A percentile compares a stretch with the other conserved stretches of the same genome.
phyloP scores from a whole-genome alignment of 1,139 yeast genomes.

The Hansenula lynferdii region DNA sequence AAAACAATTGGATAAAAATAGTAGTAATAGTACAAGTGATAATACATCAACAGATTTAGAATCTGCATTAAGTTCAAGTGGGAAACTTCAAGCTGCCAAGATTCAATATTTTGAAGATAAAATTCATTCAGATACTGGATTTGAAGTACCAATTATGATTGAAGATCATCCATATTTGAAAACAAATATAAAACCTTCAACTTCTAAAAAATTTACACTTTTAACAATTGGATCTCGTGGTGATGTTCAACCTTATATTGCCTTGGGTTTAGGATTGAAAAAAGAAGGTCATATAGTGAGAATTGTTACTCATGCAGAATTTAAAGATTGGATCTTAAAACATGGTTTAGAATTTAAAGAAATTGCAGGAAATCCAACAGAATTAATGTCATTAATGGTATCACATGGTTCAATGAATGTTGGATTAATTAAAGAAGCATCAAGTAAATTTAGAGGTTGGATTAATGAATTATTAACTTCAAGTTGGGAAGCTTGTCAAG shows the following conservation, averaged over 20 bases:
- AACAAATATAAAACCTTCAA: slow-evolving; percentile 47
- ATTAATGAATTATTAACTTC: slow-evolving; percentile 62
- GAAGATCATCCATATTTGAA: slow-evolving; percentile 59
- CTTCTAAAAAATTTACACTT: slow-evolving; percentile 57
- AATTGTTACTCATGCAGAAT: slow-evolving; percentile 84
- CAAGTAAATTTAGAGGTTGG: slow-evolving; percentile 74
- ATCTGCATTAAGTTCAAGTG: slow-evolving; percentile 28
- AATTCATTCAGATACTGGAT: slow-evolving; percentile 52
- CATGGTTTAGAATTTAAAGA: slow-evolving; percentile 67
- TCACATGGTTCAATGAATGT: slow-evolving; percentile 86
- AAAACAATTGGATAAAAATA: slow-evolving; percentile 41
- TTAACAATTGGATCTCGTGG: slow-evolving; percentile 94
- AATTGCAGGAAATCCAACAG: slow-evolving; percentile 92
- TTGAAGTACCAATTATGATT: slow-evolving; percentile 60
- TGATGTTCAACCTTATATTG: slow-evolving; percentile 94
- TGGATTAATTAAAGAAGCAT: slow-evolving; percentile 78
- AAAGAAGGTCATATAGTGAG: slow-evolving; percentile 80
- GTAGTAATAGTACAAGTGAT: slow-evolving; percentile 32
- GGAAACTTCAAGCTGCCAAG: slow-evolving; percentile 41
- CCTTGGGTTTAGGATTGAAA: slow-evolving; percentile 73
- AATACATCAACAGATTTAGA: slow-evolving; percentile 31
- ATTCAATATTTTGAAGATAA: slow-evolving; percentile 59
- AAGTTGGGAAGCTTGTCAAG: slow-evolving; percentile 85
- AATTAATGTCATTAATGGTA: slow-evolving; percentile 89
- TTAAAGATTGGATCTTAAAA: slow-evolving; percentile 63